Evolutionary conservation across 1,284 basidiomycete species (phyloP).

Genomic region (Sphagnurus paluster): DNA sequence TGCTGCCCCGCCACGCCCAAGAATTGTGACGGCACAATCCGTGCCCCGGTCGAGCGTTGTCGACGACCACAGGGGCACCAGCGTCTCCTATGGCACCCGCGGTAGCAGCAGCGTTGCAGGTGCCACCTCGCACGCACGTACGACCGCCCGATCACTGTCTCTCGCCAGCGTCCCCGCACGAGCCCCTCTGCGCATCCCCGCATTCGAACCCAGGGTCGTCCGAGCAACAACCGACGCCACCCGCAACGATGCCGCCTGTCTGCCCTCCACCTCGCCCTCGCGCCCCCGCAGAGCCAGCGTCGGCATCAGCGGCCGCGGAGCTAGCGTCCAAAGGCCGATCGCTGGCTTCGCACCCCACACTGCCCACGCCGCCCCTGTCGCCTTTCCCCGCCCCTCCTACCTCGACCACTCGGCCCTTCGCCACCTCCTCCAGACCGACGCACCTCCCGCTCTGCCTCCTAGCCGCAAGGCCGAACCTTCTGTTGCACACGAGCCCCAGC

Average conservation of each 20-base stretch:
- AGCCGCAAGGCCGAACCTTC: constrained; percentile 36
- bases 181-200: constrained; percentile 24
- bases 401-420: constrained; percentile 73
- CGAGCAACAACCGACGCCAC: constrained; percentile 48
- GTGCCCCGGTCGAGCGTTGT: constrained; percentile 19
- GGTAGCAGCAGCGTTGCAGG: constrained; percentile 27
- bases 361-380: constrained; percentile 29
- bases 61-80: constrained; percentile 32
- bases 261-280: constrained; percentile 38
- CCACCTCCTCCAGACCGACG: constrained; percentile 65
- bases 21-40: constrained; percentile 31
- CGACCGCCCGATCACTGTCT: constrained; percentile 37
- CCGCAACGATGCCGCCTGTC: constrained; percentile 38
- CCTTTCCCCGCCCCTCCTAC: constrained; percentile 69
- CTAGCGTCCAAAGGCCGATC: constrained; percentile 20
- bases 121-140: constrained; percentile 39
- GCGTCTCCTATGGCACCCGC: constrained; percentile 35
- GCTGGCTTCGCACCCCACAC: constrained; percentile 17
- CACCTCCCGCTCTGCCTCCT: constrained; percentile 39
- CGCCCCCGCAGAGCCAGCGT: constrained; percentile 47
- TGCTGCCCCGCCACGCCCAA: constrained; percentile 39
- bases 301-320: constrained; percentile 34
- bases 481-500: constrained; percentile 18
- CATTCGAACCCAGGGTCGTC: constrained; percentile 67
- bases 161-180: constrained; percentile 25